Base-by-base conservation (phyloP, 495 filamentous ascomycete genomes). In the Schizothecium vesticola region DNA sequence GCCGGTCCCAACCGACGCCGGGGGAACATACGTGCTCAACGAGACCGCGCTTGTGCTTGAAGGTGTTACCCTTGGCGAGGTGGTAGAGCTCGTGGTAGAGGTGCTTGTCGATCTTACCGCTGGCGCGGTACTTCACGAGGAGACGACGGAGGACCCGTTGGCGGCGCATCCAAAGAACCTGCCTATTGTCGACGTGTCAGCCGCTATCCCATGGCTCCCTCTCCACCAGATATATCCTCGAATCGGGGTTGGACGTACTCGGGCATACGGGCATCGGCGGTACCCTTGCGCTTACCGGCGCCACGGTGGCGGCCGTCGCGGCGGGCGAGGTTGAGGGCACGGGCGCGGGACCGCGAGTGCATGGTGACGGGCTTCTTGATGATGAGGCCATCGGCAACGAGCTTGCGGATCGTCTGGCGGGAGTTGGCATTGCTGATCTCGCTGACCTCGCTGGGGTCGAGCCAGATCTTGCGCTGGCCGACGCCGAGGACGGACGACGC, bases 401-500 rank as follows among this genome's bases (percentile, higher is more conserved):
- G 93, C 89, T 99, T 99, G 86, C 96, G 96, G 91, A 99, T 91
- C 76, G 94, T 97, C 87, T 98, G 94, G 80, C 95, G 96, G 76
- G 94, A 97, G 91, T 98, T 98, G 90, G 95, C 95, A 86, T 98
- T 99, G 85, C 91, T 93, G 87, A 99, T 98, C 83, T 99, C 95
- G 88, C 85, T 94, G 83, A 94, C 89, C 87, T 99, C 95, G 84
- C 96, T 98, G 82, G 95, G 95, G 86, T 99, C 95, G 81, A 99
- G 93, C 95, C 95, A 99, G 86, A 99, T 95, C 91, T 98, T 98
- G 88, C 94, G 91, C 90, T 98, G 91, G 82, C 95, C 95, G 87
- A 92, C 95, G 86, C 93, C 93, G 81, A 94, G 90, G 79, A 99
- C 95, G 82, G 94, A 92, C 79, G 95, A 92, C 80, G 95, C 96